A percentile compares a stretch with the other conserved stretches of the same genome.
These are phyloP conservation scores for Pyrenophora graminea DNA, from an alignment of 2,329 filamentous ascomycete genomes.

Conservation along the genomic window DNA sequence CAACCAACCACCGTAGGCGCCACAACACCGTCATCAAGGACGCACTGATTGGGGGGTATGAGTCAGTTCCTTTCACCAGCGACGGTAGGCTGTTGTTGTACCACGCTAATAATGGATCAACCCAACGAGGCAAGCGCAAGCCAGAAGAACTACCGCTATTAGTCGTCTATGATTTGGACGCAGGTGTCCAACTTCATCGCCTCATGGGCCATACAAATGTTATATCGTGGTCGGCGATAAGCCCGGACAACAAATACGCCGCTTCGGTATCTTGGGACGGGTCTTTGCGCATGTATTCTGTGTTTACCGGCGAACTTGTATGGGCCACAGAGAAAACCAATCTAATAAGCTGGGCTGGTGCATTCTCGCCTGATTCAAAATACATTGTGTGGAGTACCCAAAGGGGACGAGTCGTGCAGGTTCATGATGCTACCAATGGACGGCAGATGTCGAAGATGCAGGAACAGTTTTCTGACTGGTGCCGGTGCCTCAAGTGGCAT, in stretches of 20 bases:
- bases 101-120: constrained; percentile 15
- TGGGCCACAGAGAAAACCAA: constrained; percentile 25
- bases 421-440: constrained; percentile 26
- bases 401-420: constrained; percentile 17
- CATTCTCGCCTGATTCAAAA: constrained; percentile 33
- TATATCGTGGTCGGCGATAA: constrained; percentile 35
- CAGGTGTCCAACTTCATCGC: constrained; percentile 16
- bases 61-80: constrained; percentile 22
- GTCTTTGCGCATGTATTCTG: constrained; percentile 32
- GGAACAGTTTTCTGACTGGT: constrained; percentile 21
- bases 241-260: constrained; percentile 26
- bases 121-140: constrained; percentile 14
- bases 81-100: constrained; percentile 29
- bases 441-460: constrained; percentile 17
- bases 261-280: constrained; percentile 38
- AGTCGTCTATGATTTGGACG: constrained; percentile 27
- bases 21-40: constrained; percentile 27
- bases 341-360: constrained; percentile 29
- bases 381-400: constrained; percentile 31
- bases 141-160: constrained; percentile 16
- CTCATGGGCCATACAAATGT: constrained; percentile 33
- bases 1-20: constrained; percentile 27
- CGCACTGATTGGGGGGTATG: constrained; percentile 17
- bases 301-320: constrained; percentile 20
- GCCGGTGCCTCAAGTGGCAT: constrained; percentile 30